A percentile compares a stretch with the other conserved stretches of the same genome.
Conservation (phyloP, 345 rosid species). For the Chamaenerion angustifolium region DNA sequence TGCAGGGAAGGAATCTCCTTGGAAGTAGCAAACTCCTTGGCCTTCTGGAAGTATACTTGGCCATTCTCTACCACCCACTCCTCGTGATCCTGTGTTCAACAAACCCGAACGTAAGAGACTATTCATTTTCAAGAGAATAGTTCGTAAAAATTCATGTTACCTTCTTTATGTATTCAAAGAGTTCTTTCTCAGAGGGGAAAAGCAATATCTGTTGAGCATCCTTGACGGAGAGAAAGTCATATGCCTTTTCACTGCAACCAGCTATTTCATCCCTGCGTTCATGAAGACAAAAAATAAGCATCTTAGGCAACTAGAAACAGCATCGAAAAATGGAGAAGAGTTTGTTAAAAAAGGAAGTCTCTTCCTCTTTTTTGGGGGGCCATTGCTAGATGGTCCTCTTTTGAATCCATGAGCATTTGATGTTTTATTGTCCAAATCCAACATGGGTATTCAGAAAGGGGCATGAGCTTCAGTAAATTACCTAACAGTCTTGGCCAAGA, state of each 20-base stretch:
- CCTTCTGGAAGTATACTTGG: slow-evolving; percentile 72
- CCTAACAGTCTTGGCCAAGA: slow-evolving; percentile 95
- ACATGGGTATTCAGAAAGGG: too few species aligned
- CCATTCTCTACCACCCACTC: slow-evolving; percentile 91
- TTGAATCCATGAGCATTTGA: too few species aligned
- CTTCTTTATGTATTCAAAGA: slow-evolving; percentile 59
- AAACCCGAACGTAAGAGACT: too few species aligned
- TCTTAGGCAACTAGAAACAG: too few species aligned
- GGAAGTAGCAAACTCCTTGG: slow-evolving; percentile 75
- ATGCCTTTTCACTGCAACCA: slow-evolving; percentile 99
- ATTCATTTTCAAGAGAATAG: too few species aligned
- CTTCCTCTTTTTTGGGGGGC: too few species aligned
- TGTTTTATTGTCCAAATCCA: too few species aligned
- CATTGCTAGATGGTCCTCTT: too few species aligned
- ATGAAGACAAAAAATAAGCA: too few species aligned
- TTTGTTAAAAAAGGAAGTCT: too few species aligned
- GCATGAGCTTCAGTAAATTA: slow-evolving; percentile 10
- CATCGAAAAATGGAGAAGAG: too few species aligned
- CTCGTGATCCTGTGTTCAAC: slow-evolving; percentile 52
- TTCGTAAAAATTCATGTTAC: slow-evolving; percentile 7
- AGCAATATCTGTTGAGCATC: slow-evolving; percentile 70
- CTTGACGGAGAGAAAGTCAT: slow-evolving; percentile 58
- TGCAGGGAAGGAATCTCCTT: slow-evolving; percentile 96
- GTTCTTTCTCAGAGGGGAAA: slow-evolving; percentile 64
- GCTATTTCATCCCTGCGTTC: slow-evolving; percentile 75